Conservation (phyloP, 305 asterid genomes). For the Petunia hybrid region DNA sequence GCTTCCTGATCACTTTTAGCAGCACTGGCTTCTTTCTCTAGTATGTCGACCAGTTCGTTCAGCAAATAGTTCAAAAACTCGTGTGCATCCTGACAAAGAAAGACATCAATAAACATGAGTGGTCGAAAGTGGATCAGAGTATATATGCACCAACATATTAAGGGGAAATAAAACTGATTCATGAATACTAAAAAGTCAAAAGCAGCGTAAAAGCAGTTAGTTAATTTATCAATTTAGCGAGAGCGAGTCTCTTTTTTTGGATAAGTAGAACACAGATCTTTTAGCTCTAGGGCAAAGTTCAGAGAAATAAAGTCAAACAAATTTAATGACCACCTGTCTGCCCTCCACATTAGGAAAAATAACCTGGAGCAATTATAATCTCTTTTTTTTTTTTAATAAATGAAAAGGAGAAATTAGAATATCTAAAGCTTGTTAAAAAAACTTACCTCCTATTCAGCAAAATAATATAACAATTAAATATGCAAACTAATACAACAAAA, state of each 20-base stretch:
- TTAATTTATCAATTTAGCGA: background rate
- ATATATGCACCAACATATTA: constrained; percentile 13
- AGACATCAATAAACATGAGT: constrained; percentile 23
- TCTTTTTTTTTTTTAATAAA: too few species aligned
- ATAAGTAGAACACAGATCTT: constrained; percentile 4
- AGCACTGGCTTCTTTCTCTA: constrained; percentile 81
- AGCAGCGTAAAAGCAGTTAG: constrained; percentile 15
- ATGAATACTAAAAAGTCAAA: constrained; percentile 17
- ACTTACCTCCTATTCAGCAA: constrained; percentile 7
- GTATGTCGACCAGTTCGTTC: constrained; percentile 88
- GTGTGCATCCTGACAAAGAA: constrained; percentile 78
- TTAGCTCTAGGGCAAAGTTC: constrained; percentile 6
- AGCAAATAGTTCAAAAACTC: constrained; percentile 90
- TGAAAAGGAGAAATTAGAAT: background rate
- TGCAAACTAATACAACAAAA: constrained; percentile 23
- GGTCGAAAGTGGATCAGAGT: constrained; percentile 27
- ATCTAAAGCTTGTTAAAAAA: background rate
- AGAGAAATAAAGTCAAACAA: background rate
- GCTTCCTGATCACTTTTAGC: constrained; percentile 62
- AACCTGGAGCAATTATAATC: background rate
- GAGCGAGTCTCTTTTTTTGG: background rate
- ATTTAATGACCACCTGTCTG: background rate
- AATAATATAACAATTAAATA: background rate
- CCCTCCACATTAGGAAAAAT: constrained; percentile 4
- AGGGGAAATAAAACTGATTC: constrained; percentile 20